Evolutionary conservation across 1,139 yeast genomes (phyloP).

Genomic region (Candida smagusa): DNA sequence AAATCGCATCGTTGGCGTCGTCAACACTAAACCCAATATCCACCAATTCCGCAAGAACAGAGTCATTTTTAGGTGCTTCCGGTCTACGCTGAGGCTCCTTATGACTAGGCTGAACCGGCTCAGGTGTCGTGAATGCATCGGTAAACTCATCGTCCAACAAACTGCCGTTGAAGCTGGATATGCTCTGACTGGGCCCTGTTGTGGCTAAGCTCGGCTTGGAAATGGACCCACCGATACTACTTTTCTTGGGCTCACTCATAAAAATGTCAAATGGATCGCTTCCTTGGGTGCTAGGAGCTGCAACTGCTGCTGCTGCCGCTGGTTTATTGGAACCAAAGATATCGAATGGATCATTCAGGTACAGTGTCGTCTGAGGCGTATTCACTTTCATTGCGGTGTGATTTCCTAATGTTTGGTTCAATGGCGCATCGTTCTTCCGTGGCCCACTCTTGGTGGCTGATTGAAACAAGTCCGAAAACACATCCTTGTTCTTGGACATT

Average conservation of each 20-base stretch:
- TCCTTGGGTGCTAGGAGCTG: not conserved
- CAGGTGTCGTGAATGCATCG: constrained; percentile 25
- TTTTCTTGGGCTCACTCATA: not conserved
- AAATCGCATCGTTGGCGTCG: constrained; percentile 60
- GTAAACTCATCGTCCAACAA: constrained; percentile 44
- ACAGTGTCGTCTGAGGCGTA: too few species aligned
- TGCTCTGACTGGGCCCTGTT: too few species aligned
- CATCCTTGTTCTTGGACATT: constrained; percentile 44
- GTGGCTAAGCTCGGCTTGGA: too few species aligned
- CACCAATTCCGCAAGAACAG: constrained; percentile 62
- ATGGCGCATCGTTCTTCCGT: constrained; percentile 4
- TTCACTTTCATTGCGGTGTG: constrained; percentile 9
- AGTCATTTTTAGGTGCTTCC: constrained; percentile 32
- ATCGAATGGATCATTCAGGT: constrained; percentile 9
- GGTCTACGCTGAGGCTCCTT: not conserved
- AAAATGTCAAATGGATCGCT: constrained; percentile 21
- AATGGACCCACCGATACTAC: too few species aligned
- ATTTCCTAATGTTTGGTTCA: constrained; percentile 7
- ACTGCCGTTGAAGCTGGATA: constrained; percentile 1
- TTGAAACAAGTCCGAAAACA: constrained; percentile 46
- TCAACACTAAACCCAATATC: constrained; percentile 78
- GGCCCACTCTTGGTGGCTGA: constrained; percentile 22
- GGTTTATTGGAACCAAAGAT: constrained; percentile 3
- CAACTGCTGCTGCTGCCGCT: too few species aligned
- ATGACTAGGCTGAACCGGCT: not conserved